Percentiles rank a stretch among this genome's conserved stretches.
phyloP scores from a whole-genome alignment of 1,284 basidiomycete genomes.

The Pterula multifida region DNA sequence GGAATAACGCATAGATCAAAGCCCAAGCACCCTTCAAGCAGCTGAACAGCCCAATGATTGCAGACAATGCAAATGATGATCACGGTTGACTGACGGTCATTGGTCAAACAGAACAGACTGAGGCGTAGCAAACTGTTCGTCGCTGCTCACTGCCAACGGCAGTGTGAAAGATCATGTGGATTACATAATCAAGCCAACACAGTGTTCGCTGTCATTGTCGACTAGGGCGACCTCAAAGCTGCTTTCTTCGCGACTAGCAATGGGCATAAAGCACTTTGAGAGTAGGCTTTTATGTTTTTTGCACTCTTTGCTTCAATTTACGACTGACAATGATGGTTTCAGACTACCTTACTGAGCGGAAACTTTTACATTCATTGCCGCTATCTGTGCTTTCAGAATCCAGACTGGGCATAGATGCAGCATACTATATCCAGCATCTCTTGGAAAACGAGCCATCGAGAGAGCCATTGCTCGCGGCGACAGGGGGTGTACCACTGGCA shows the following conservation, averaged over 20 bases:
- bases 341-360: slow-evolving; percentile 82
- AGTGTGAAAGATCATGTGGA: background rate
- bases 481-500: slow-evolving; percentile 85
- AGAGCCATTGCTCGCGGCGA: slow-evolving; percentile 88
- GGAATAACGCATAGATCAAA: too few species aligned
- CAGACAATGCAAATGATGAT: too few species aligned
- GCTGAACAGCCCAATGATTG: too few species aligned
- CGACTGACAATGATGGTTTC: slow-evolving; percentile 11
- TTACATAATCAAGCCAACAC: background rate
- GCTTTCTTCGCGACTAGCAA: slow-evolving; percentile 11
- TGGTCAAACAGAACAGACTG: too few species aligned
- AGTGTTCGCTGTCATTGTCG: background rate
- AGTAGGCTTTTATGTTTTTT: slow-evolving; percentile 22
- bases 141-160: background rate
- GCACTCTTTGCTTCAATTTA: slow-evolving; percentile 1
- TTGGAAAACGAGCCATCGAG: slow-evolving; percentile 66
- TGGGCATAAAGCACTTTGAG: slow-evolving; percentile 45
- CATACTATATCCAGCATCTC: slow-evolving; percentile 78
- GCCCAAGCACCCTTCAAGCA: too few species aligned
- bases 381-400: slow-evolving; percentile 83
- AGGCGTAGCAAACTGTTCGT: too few species aligned
- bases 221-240: background rate
- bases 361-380: slow-evolving; percentile 75
- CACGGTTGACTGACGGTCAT: too few species aligned
- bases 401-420: slow-evolving; percentile 93